These are phyloP conservation scores for Scleromitrula shiraiana DNA, from an alignment of 2,329 filamentous ascomycete species.

Conservation along the genomic window DNA sequence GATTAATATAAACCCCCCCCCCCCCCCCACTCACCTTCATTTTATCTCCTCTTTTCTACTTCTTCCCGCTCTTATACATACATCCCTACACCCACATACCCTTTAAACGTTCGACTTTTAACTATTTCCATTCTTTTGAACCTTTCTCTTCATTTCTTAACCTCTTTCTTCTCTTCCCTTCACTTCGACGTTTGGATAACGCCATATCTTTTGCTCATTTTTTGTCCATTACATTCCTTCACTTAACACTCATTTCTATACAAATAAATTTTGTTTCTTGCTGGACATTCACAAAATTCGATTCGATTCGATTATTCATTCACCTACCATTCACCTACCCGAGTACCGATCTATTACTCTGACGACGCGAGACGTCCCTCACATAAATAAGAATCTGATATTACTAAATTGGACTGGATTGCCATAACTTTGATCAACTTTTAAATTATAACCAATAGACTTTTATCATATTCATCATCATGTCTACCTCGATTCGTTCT, in stretches of 20 bases:
- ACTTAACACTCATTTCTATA: neutral
- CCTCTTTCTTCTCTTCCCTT: neutral
- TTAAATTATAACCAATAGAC: neutral
- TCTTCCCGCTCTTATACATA: neutral
- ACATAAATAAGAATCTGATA: neutral
- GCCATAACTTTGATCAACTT: too few species aligned
- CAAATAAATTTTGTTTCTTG: neutral
- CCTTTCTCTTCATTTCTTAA: neutral
- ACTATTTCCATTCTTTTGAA: neutral
- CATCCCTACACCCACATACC: too few species aligned
- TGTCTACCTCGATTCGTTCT: slow-evolving; percentile 18
- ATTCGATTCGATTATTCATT: slow-evolving; percentile 7
- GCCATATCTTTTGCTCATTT: neutral
- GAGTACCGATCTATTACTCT: neutral
- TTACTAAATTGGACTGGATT: neutral
- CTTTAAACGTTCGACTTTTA: too few species aligned
- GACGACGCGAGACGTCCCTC: slow-evolving; percentile 6
- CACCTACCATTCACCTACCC: neutral
- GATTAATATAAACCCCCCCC: too few species aligned
- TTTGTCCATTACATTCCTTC: slow-evolving; percentile 7
- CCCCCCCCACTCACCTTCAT: too few species aligned
- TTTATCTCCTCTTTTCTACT: too few species aligned
- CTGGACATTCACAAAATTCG: slow-evolving; percentile 12
- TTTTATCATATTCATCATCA: slow-evolving; percentile 4
- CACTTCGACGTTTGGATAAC: slow-evolving; percentile 4